Base-by-base conservation (phyloP, 805 yeast genomes). In the Ogataea allantospora region DNA sequence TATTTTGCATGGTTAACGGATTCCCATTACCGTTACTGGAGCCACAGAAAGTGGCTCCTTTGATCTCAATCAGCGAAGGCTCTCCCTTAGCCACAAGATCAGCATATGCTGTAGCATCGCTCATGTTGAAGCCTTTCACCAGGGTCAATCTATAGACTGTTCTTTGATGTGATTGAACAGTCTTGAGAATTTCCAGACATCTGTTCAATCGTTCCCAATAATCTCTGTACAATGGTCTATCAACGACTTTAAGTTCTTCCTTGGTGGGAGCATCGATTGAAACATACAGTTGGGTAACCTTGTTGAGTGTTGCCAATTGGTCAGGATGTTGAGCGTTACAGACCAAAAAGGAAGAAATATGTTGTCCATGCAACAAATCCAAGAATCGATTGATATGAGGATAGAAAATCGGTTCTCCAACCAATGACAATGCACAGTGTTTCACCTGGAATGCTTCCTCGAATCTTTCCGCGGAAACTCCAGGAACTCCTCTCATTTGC, bases 311-410 rank as follows among this genome's bases (percentile, higher is more conserved):
- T 15, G 73, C 77, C 49, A 88, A 68, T 45, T 88, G 84, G 35
- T 83, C 88, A 3, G 97, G 97, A 62, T 88, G 97, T 66, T 88
- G 97, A 7, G 97, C 97, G 58, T 88, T 88, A 65, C 97, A 89
- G 9, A 88, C 97, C 52, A 88, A 70, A 60, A 88, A 88, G 35
- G 93, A 80, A 2, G 95, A 85, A 30, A 88, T 89, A 27, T 76
- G 82, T 55, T 78, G 73, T 22, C 75, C 84, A 54, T 88, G 97
- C 34, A 89, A 67, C 80, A 88, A 74, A 9, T 74, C 76, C 27
- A 88, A 77, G 57, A 88, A 88, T 58, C 81, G 86, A 59, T 85
- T 88, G 59, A 88, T 88, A 56, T 88, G 79, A 2, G 96, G 96
- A 58, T 88, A 88, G 61, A 88, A 86, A 29, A 88, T 89, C 2